Evolutionary conservation across 495 filamentous ascomycete species (phyloP).

Genomic region (Pseudoneurospora amorphoporcata): DNA sequence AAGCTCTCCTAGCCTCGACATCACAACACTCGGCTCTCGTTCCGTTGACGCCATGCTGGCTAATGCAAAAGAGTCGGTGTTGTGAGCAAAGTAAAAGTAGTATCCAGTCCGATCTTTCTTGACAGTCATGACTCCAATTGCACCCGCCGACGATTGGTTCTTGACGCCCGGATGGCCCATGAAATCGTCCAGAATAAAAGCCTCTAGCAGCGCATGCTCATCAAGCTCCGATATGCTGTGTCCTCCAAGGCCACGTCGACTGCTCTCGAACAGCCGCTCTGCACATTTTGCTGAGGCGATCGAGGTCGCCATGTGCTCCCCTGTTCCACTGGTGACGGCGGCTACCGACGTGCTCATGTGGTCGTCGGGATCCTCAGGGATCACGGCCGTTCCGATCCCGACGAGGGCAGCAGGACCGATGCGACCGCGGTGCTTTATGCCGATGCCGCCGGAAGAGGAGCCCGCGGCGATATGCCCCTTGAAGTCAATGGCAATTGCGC

Average conservation of each 20-base stretch:
- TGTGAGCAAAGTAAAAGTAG: slow-evolving; percentile 80
- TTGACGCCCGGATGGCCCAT: slow-evolving; percentile 71
- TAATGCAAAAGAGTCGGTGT: slow-evolving; percentile 84
- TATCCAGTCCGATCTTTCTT: slow-evolving; percentile 64
- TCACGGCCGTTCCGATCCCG: slow-evolving; percentile 77
- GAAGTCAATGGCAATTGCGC: slow-evolving; percentile 82
- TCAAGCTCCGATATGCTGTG: slow-evolving; percentile 46
- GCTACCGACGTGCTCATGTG: slow-evolving; percentile 54
- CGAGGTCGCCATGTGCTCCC: slow-evolving; percentile 93
- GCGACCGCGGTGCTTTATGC: slow-evolving; percentile 90
- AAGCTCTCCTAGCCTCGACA: slow-evolving; percentile 56
- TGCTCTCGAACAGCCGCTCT: slow-evolving; percentile 59
- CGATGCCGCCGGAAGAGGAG: slow-evolving; percentile 98
- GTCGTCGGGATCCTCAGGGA: slow-evolving; percentile 53
- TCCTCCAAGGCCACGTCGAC: slow-evolving; percentile 48
- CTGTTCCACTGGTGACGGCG: slow-evolving; percentile 81
- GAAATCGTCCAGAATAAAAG: slow-evolving; percentile 69
- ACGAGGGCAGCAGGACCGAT: slow-evolving; percentile 88
- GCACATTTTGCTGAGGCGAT: slow-evolving; percentile 72
- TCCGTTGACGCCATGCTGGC: slow-evolving; percentile 78
- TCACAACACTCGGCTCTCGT: slow-evolving; percentile 58
- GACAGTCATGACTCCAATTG: slow-evolving; percentile 74
- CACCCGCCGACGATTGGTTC: slow-evolving; percentile 58
- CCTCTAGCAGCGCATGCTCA: slow-evolving; percentile 61
- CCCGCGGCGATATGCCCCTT: slow-evolving; percentile 85